These are phyloP conservation scores for Heterobasidion irregulare DNA, from an alignment of 1,284 basidiomycete species.

Conservation along the genomic window DNA sequence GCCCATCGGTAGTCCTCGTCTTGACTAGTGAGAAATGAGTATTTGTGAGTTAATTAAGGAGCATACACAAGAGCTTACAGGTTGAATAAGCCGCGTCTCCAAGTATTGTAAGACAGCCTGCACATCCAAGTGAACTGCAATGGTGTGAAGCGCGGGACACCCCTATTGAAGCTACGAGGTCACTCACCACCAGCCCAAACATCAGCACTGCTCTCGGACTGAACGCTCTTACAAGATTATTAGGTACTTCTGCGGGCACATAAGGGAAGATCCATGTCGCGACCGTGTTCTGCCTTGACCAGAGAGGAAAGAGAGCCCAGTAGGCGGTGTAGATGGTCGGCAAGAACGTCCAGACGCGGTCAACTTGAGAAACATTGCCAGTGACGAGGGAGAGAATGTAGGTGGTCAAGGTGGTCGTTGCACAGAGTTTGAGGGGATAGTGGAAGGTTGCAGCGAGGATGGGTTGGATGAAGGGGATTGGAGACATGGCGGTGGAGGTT, in stretches of 20 bases:
- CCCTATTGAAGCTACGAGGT: not conserved
- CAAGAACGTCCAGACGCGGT: conserved; percentile 55
- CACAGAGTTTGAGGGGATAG: conserved; percentile 60
- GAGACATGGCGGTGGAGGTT: not conserved
- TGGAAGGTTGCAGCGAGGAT: conserved; percentile 27
- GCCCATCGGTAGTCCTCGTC: conserved; percentile 94
- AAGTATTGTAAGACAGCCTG: conserved; percentile 80
- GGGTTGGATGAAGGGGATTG: not conserved
- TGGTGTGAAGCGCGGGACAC: not conserved
- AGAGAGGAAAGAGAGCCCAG: conserved; percentile 63
- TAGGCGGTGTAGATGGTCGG: conserved; percentile 76
- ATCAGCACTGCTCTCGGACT: conserved; percentile 69
- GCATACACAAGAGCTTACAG: conserved; percentile 34
- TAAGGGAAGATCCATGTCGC: conserved; percentile 42
- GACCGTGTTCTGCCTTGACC: conserved; percentile 34
- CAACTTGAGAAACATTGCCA: conserved; percentile 82
- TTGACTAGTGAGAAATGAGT: conserved; percentile 22
- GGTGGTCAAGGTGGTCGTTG: conserved; percentile 34
- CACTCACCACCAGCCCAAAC: conserved; percentile 51
- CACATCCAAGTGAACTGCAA: conserved; percentile 12
- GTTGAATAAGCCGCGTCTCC: conserved; percentile 77
- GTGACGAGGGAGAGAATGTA: conserved; percentile 60
- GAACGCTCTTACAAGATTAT: conserved; percentile 34
- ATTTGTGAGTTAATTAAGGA: not conserved
- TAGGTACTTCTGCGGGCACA: conserved; percentile 39